phyloP scores from a whole-genome alignment of 75 land plant genomes.

The Selaginella moellendorffii region DNA sequence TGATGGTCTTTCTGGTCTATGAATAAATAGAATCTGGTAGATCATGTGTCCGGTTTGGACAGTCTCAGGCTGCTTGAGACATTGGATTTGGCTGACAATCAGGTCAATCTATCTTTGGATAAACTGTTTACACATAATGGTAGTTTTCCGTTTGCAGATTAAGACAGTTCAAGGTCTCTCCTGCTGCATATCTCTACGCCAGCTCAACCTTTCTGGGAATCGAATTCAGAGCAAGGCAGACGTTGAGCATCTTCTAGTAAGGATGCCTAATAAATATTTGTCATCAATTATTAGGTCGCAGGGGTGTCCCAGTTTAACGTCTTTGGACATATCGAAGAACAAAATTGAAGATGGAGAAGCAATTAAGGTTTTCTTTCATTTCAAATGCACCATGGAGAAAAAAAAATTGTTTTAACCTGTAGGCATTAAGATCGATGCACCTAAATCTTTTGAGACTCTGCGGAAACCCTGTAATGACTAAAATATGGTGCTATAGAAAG shows the following conservation, averaged over 20 bases:
- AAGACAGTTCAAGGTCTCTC: constrained; percentile 18
- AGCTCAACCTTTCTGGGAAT: constrained; percentile 27
- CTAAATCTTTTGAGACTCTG: background rate
- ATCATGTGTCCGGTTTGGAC: constrained; percentile 20
- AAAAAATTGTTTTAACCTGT: too few species aligned
- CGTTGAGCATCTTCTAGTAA: constrained; percentile 24
- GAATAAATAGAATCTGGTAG: constrained; percentile 21
- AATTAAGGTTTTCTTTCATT: constrained; percentile 12
- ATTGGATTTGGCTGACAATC: constrained; percentile 29
- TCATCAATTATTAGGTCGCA: constrained; percentile 4
- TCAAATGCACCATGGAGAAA: too few species aligned
- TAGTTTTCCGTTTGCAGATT: constrained; percentile 9
- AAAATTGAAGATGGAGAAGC: constrained; percentile 26
- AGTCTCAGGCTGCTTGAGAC: constrained; percentile 20
- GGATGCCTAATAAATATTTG: background rate
- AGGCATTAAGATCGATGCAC: background rate
- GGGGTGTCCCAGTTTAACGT: constrained; percentile 24
- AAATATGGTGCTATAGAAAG: background rate
- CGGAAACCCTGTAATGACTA: background rate
- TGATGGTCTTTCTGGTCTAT: background rate
- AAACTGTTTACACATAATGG: background rate
- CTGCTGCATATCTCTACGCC: constrained; percentile 15
- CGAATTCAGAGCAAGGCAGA: constrained; percentile 14
- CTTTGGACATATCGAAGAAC: constrained; percentile 32
- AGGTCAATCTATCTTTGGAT: constrained; percentile 9